These are phyloP conservation scores for Yamadazyma triangularis DNA, from an alignment of 1,139 yeast species.

Conservation along the genomic window DNA sequence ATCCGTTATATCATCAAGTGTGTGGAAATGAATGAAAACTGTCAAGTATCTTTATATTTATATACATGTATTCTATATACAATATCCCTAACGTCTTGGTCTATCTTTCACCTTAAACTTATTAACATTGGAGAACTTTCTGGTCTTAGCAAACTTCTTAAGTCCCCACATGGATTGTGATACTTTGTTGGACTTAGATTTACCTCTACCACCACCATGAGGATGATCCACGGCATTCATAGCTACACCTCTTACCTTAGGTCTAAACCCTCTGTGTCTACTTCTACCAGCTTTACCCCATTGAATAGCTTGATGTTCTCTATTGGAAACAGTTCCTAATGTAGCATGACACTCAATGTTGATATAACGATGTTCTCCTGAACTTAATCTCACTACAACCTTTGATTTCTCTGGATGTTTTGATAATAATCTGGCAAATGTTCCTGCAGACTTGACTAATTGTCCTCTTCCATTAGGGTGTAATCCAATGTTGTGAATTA, in stretches of 20 bases:
- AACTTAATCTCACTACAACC: conserved; percentile 78
- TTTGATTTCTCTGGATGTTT: conserved; percentile 66
- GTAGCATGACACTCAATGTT: conserved; percentile 88
- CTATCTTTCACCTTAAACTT: conserved; percentile 82
- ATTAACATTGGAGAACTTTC: conserved; percentile 83
- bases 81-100: conserved; percentile 33
- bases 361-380: conserved; percentile 93
- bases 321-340: conserved; percentile 90
- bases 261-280: conserved; percentile 90
- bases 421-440: conserved; percentile 84
- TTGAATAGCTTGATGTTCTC: conserved; percentile 84
- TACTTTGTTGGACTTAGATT: conserved; percentile 90
- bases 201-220: conserved; percentile 99
- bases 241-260: conserved; percentile 96
- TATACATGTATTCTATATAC: conserved; percentile 8
- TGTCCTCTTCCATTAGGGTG: conserved; percentile 79
- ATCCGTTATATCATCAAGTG: too few species aligned
- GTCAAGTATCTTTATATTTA: conserved; percentile 2
- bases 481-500: conserved; percentile 83
- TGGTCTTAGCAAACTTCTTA: conserved; percentile 91
- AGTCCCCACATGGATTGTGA: conserved; percentile 98
- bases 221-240: conserved; percentile 98
- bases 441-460: conserved; percentile 90
- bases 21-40: too few species aligned
- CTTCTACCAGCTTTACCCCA: conserved; percentile 98